phyloP scores from a whole-genome alignment of 73 alveolate species.

The Paramecium caudatum region DNA sequence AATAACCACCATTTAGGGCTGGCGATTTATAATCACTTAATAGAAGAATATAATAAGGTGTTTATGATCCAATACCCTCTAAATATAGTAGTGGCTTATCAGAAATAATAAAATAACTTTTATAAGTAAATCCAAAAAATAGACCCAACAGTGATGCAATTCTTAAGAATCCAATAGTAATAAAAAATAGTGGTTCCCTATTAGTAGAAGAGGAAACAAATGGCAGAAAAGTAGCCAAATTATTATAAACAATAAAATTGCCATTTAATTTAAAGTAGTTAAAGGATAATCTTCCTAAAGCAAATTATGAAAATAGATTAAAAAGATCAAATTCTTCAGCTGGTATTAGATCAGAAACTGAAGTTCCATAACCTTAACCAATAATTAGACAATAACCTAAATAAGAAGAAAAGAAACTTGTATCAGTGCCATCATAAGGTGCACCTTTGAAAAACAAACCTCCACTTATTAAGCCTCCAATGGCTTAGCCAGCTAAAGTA shows the following conservation, averaged over 20 bases:
- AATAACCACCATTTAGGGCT: slow-evolving; percentile 95
- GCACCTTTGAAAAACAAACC: background rate
- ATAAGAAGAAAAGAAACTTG: background rate
- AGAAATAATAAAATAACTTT: background rate
- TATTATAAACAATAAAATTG: slow-evolving; percentile 42
- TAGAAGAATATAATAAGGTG: slow-evolving; percentile 12
- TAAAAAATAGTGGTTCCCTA: slow-evolving; percentile 37
- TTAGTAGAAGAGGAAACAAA: slow-evolving; percentile 26
- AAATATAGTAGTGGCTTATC: slow-evolving; percentile 45
- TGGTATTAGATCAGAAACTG: slow-evolving; percentile 21
- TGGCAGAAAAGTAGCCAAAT: background rate
- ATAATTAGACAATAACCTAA: too few relatives aligned
- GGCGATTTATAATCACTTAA: background rate
- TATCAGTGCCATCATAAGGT: background rate
- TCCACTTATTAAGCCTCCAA: background rate
- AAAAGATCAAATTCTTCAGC: background rate
- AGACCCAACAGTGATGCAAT: slow-evolving; percentile 64
- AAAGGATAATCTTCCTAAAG: slow-evolving; percentile 32
- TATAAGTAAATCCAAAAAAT: slow-evolving; percentile 49
- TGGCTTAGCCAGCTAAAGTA: background rate
- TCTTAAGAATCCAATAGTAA: slow-evolving; percentile 35
- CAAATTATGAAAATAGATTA: background rate
- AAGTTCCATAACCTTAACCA: background rate
- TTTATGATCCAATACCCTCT: slow-evolving; percentile 72
- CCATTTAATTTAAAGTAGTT: slow-evolving; percentile 26